These are phyloP conservation scores for Fomitopsis serialis DNA, from an alignment of 768 basidiomycete species.

Conservation along the genomic window DNA sequence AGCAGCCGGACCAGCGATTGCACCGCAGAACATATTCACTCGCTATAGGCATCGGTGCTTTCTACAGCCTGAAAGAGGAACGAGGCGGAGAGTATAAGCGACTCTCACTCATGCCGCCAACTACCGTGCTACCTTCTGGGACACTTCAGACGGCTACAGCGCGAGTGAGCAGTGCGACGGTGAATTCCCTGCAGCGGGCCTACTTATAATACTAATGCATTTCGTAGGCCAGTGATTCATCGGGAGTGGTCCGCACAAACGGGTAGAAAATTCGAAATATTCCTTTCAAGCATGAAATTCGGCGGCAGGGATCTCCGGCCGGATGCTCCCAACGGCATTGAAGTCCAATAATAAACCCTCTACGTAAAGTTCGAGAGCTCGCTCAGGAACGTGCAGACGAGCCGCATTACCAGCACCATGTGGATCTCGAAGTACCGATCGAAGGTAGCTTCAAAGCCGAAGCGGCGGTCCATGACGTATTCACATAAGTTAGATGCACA, in stretches of 20 bases:
- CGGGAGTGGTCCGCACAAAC: conserved; percentile 43
- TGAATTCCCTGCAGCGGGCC: too few relatives aligned
- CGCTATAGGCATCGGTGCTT: background rate
- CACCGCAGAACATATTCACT: background rate
- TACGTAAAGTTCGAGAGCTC: conserved; percentile 37
- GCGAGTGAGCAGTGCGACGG: conserved; percentile 14
- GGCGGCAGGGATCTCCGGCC: conserved; percentile 24
- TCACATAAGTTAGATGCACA: background rate
- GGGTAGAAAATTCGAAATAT: conserved; percentile 46
- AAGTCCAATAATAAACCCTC: background rate
- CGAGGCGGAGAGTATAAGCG: background rate
- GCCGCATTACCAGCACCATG: conserved; percentile 31
- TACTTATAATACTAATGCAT: background rate
- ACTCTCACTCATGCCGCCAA: conserved; percentile 1
- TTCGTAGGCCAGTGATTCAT: background rate
- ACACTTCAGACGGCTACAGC: conserved; percentile 40
- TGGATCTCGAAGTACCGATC: conserved; percentile 20
- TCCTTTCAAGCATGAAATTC: conserved; percentile 65
- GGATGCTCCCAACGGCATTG: background rate
- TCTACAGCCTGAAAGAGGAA: background rate
- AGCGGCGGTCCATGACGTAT: background rate
- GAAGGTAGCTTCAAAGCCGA: conserved; percentile 8
- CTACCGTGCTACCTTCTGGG: conserved; percentile 41
- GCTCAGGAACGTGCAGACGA: conserved; percentile 29
- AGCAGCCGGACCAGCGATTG: background rate